Percentiles rank a stretch among this genome's conserved stretches.
These are phyloP conservation scores for Rheum nobile DNA, from an alignment of 148 eudicot species.

Conservation along the genomic window DNA sequence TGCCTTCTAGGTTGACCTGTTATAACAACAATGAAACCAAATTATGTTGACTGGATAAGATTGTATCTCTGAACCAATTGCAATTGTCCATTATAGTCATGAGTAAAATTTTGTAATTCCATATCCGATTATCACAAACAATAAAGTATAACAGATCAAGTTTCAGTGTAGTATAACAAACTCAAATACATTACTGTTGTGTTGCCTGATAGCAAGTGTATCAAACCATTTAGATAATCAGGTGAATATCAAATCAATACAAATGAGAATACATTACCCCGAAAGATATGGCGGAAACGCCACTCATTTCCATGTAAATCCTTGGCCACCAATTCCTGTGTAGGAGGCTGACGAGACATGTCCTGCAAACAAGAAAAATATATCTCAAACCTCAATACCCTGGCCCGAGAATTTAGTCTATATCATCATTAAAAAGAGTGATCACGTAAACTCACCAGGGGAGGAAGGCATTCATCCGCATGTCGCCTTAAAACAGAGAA, in stretches of 20 bases:
- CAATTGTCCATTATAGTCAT: not conserved
- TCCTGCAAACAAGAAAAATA: conserved; percentile 32
- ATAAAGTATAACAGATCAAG: too few relatives aligned
- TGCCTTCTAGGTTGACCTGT: conserved; percentile 98
- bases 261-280: conserved; percentile 36
- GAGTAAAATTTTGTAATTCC: too few relatives aligned
- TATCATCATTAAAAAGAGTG: not conserved
- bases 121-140: too few relatives aligned
- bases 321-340: conserved; percentile 84
- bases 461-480: conserved; percentile 98
- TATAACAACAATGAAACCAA: conserved; percentile 7
- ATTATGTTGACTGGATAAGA: not conserved
- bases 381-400: not conserved
- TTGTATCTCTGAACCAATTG: not conserved
- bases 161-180: too few relatives aligned
- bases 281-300: conserved; percentile 95
- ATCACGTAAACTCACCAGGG: conserved; percentile 41
- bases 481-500: conserved; percentile 93
- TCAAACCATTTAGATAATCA: not conserved
- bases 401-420: not conserved
- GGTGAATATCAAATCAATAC: not conserved
- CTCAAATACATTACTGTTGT: not conserved
- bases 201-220: not conserved
- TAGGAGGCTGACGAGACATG: conserved; percentile 92
- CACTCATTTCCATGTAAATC: conserved; percentile 76